Base-by-base conservation (phyloP, 768 basidiomycete species). In the Tulasnella sp. region DNA sequence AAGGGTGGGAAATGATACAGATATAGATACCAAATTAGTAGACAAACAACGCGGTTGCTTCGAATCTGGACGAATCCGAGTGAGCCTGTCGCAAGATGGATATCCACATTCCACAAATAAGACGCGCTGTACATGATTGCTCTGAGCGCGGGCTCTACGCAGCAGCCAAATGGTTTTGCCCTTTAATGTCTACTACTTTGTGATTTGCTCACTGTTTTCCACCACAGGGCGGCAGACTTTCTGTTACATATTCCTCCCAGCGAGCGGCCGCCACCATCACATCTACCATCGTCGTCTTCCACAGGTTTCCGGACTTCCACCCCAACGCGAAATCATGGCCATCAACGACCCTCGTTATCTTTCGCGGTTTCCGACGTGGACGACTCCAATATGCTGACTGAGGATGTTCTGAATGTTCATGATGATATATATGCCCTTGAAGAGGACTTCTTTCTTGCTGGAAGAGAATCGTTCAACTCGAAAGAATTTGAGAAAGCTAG, bases 401-500 rank as follows among this genome's bases (percentile, higher is more conserved):
- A 58, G 25, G 57, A 62, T 28, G 62, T 62, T 4, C 48, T 60
- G 2, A 61, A 63, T 42, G 53, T 54, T 22, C 59, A 61, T 41
- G 62, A 65, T 41, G 65, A 76, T 27, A 19, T 51, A 20, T 51
- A 41, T 32, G 49, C 49, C 13, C 27, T 51, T 22, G 89, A 91
- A 44, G 76, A 78, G 56, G 90, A 95, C 58, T 57, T 70, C n/a
- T 73, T 86, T 58, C 64, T 75, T 47, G 72, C 83, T 31, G 90
- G 85, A 2, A 77, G 78, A 50, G 71, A 77, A 16, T 84, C 78
- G 60, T 75, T 87, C 57, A 79, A 87, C 56, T 66, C 77, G 13
- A 79, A 81, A 60, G 91, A 98, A 59, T 82, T 83, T 58, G 69
- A 77, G 41, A 74, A 90, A 53, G 85, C 80, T 5, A 72, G 75